These are phyloP conservation scores for Umbelopsis sp. DNA, from an alignment of 371 early-diverging fungal species.

Conservation along the genomic window DNA sequence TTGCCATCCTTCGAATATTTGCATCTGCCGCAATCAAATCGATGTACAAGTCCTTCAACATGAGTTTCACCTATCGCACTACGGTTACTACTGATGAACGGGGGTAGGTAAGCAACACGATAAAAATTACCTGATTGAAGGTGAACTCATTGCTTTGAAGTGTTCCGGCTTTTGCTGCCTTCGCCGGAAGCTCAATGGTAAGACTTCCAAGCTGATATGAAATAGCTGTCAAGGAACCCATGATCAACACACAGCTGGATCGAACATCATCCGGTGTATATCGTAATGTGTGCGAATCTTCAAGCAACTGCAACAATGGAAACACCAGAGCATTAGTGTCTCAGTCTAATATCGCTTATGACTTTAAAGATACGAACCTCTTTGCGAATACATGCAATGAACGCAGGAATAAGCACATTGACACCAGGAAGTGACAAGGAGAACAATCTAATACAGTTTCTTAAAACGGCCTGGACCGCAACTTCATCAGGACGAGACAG, in stretches of 20 bases:
- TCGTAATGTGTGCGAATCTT: slow-evolving; percentile 23
- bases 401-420: slow-evolving; percentile 67
- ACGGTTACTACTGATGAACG: not conserved
- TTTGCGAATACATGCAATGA: slow-evolving; percentile 61
- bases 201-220: slow-evolving; percentile 42
- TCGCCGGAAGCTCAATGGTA: slow-evolving; percentile 22
- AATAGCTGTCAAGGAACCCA: slow-evolving; percentile 45
- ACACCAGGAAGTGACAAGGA: slow-evolving; percentile 67
- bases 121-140: not conserved
- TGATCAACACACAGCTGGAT: slow-evolving; percentile 47
- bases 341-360: not conserved
- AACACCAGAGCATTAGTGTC: too few relatives aligned
- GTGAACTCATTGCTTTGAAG: slow-evolving; percentile 6
- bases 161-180: not conserved
- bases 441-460: slow-evolving; percentile 69
- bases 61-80: slow-evolving; percentile 39
- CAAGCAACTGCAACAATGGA: slow-evolving; percentile 30
- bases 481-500: slow-evolving; percentile 53
- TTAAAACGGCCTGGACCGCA: slow-evolving; percentile 66
- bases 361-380: slow-evolving; percentile 40
- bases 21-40: slow-evolving; percentile 45
- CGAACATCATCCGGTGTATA: slow-evolving; percentile 31
- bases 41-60: slow-evolving; percentile 54
- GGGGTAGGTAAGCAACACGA: not conserved
- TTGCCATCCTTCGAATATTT: slow-evolving; percentile 29